phyloP scores from a whole-genome alignment of 1,284 basidiomycete species.

The Rhodotorula sp. region DNA sequence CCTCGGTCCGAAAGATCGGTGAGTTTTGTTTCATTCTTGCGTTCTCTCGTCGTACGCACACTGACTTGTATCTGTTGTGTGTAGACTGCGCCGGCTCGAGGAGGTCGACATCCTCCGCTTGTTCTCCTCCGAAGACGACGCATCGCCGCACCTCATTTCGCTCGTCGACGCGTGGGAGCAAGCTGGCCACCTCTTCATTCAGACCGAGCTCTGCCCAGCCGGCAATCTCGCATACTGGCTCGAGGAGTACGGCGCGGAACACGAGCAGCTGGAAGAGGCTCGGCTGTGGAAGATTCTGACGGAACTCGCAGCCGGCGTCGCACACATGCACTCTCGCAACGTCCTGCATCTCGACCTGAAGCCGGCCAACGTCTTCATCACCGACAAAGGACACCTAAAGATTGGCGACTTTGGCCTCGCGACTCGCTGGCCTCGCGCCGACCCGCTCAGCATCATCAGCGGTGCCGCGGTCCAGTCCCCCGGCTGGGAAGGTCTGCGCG shows the following conservation, averaged over 20 bases:
- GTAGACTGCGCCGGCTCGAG: constrained; percentile 80
- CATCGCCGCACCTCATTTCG: constrained; percentile 76
- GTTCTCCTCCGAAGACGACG: constrained; percentile 55
- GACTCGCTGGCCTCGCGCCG: constrained; percentile 44
- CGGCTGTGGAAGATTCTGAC: constrained; percentile 95
- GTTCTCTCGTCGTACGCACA: not conserved
- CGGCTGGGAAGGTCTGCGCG: constrained; percentile 30
- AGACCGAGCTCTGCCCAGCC: constrained; percentile 89
- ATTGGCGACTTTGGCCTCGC: constrained; percentile 99
- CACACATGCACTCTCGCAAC: constrained; percentile 81
- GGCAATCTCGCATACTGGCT: constrained; percentile 91
- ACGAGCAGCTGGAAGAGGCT: constrained; percentile 83
- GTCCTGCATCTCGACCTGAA: constrained; percentile 97
- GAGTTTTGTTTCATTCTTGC: constrained; percentile 49
- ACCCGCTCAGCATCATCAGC: constrained; percentile 37
- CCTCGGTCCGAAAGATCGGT: constrained; percentile 87
- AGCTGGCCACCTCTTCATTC: constrained; percentile 82
- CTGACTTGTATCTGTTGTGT: constrained; percentile 28
- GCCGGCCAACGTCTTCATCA: constrained; percentile 95
- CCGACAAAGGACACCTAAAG: constrained; percentile 83
- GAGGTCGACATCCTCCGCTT: constrained; percentile 91
- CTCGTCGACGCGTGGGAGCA: constrained; percentile 98
- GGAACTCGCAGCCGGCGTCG: constrained; percentile 74
- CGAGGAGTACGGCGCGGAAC: constrained; percentile 83
- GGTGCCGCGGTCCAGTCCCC: constrained; percentile 39